These are phyloP conservation scores for Brassica juncea DNA, from an alignment of 345 rosid genomes.

Conservation along the genomic window DNA sequence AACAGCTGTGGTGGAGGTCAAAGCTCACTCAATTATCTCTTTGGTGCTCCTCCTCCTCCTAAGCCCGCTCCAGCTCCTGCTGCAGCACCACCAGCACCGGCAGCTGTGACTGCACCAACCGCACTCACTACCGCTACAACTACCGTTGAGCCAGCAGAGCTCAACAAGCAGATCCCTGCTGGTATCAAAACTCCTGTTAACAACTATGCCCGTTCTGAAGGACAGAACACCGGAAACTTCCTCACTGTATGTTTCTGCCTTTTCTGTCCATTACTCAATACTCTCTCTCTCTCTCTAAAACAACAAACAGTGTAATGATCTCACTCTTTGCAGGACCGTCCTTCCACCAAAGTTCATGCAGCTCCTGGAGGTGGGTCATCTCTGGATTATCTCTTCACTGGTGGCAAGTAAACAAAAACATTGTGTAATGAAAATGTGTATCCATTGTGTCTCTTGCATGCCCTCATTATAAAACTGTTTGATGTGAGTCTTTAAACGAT, in stretches of 20 bases:
- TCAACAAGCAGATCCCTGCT: slow-evolving; percentile 63
- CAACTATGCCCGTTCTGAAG: slow-evolving; percentile 70
- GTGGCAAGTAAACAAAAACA: slow-evolving; percentile 35
- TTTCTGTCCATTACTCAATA: neutral
- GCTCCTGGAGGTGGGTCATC: slow-evolving; percentile 54
- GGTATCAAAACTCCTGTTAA: slow-evolving; percentile 62
- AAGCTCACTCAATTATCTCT: slow-evolving; percentile 78
- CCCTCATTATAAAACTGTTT: slow-evolving; percentile 30
- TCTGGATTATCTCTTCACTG: slow-evolving; percentile 50
- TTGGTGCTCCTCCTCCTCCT: slow-evolving; percentile 54
- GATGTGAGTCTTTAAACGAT: slow-evolving; percentile 35
- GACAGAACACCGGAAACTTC: slow-evolving; percentile 84
- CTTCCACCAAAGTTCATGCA: slow-evolving; percentile 52
- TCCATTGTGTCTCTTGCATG: slow-evolving; percentile 6
- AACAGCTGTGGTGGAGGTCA: slow-evolving; percentile 84
- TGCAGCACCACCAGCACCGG: neutral
- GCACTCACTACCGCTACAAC: slow-evolving; percentile 28
- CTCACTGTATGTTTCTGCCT: slow-evolving; percentile 52
- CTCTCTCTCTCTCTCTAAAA: neutral
- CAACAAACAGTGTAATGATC: neutral
- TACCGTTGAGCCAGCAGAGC: slow-evolving; percentile 41
- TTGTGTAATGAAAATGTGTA: slow-evolving; percentile 25
- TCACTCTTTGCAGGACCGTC: slow-evolving; percentile 41
- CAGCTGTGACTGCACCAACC: slow-evolving; percentile 26
- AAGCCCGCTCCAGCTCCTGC: slow-evolving; percentile 34